These are phyloP conservation scores for Paecilomyces niveus DNA, from an alignment of 2,329 filamentous ascomycete species.

Conservation along the genomic window DNA sequence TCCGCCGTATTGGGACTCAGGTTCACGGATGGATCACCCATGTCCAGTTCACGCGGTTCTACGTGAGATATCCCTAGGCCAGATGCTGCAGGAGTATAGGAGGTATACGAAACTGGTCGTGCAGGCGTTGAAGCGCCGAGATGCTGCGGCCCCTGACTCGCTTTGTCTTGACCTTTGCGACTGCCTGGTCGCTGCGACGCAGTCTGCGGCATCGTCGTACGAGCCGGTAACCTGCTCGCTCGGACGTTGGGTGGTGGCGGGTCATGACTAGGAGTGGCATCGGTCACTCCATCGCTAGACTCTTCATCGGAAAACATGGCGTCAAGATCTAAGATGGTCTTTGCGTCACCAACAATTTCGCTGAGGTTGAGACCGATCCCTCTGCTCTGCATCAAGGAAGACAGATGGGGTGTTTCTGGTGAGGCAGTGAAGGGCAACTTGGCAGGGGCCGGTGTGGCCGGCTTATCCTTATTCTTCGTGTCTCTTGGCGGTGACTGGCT, in stretches of 20 bases:
- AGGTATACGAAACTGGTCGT: constrained; percentile 16
- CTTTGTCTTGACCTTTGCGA: constrained; percentile 48
- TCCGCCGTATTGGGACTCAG: constrained; percentile 62
- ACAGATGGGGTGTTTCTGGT: constrained; percentile 59
- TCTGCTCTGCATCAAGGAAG: constrained; percentile 55
- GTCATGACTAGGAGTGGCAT: constrained; percentile 15
- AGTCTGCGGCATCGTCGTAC: constrained; percentile 49
- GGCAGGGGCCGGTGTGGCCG: constrained; percentile 3
- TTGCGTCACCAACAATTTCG: constrained; percentile 52
- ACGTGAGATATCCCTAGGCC: constrained; percentile 35
- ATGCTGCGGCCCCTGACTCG: constrained; percentile 33
- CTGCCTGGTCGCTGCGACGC: constrained; percentile 46
- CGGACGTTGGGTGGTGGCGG: constrained; percentile 14
- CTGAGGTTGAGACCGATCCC: constrained; percentile 56
- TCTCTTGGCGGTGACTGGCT: background rate
- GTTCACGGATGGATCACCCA: constrained; percentile 38
- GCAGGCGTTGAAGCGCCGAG: constrained; percentile 33
- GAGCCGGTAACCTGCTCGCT: constrained; percentile 46
- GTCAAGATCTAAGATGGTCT: constrained; percentile 31
- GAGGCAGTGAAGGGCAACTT: constrained; percentile 46
- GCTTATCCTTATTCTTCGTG: constrained; percentile 1
- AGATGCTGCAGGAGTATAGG: constrained; percentile 28
- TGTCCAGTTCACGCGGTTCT: constrained; percentile 42
- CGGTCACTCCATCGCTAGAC: constrained; percentile 25
- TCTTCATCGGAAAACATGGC: constrained; percentile 34